phyloP scores from a whole-genome alignment of 331 rosid species.

The Quercus lobata region DNA sequence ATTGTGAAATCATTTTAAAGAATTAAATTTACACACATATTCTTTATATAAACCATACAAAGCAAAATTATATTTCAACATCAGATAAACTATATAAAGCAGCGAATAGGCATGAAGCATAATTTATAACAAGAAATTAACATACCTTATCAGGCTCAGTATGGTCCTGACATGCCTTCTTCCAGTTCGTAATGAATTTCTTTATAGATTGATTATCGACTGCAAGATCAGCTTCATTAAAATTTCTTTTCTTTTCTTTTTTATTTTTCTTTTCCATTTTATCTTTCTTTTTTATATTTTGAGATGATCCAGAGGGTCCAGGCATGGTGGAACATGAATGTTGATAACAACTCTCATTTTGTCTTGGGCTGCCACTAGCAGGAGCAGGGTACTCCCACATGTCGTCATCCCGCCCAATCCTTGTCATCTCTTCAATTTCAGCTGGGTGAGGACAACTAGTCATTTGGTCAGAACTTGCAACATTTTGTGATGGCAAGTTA shows the following conservation, averaged over 20 bases:
- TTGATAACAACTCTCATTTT: slow-evolving; percentile 2
- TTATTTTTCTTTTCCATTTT: no score
- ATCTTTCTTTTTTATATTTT: slow-evolving; percentile 41
- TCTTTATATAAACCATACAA: not conserved
- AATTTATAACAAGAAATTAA: slow-evolving; percentile 3
- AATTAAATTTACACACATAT: not conserved
- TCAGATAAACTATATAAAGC: not conserved
- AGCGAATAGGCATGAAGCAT: not conserved
- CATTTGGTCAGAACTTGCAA: slow-evolving; percentile 49
- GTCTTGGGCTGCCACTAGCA: slow-evolving; percentile 30
- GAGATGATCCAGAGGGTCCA: slow-evolving; percentile 14
- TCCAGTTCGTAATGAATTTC: slow-evolving; percentile 74
- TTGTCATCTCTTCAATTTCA: slow-evolving; percentile 70
- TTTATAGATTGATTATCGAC: slow-evolving; percentile 41
- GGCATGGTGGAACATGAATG: no score
- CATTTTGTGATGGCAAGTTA: slow-evolving; percentile 32
- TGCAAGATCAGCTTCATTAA: slow-evolving; percentile 24
- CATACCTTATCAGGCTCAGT: slow-evolving; percentile 50
- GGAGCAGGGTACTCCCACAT: slow-evolving; percentile 22
- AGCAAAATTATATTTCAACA: not conserved
- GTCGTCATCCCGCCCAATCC: slow-evolving; percentile 55
- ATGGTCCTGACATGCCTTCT: slow-evolving; percentile 57
- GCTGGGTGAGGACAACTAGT: slow-evolving; percentile 84
- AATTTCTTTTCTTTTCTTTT: no score
- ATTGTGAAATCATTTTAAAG: not conserved